Percentiles rank a stretch among this genome's conserved stretches.
Conservation (phyloP, 345 rosid genomes). For the Gossypium raimondii region DNA sequence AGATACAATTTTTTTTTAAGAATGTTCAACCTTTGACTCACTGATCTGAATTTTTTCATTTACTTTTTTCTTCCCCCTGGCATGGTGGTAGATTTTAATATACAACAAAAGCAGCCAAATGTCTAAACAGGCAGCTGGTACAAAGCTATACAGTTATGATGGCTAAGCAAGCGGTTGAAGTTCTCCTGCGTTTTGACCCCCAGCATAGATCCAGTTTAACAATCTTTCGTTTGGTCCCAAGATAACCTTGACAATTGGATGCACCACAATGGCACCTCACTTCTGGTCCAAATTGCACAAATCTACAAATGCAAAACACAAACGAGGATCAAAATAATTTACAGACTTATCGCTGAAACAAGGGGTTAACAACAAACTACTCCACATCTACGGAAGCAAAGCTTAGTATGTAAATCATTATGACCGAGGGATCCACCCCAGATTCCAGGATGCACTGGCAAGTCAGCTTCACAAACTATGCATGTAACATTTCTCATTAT, state of each 20-base stretch:
- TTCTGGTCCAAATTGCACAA: slow-evolving; percentile 91
- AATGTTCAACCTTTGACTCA: not conserved
- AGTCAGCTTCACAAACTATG: too few relatives aligned
- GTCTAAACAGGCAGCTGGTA: not conserved
- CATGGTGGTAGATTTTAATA: slow-evolving; percentile 4
- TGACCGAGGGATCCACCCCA: not conserved
- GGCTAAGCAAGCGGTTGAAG: slow-evolving; percentile 39
- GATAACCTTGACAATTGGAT: slow-evolving; percentile 67
- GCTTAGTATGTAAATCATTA: not conserved
- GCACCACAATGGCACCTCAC: slow-evolving; percentile 87
- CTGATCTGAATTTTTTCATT: not conserved
- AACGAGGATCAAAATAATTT: not conserved
- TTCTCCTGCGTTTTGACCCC: slow-evolving; percentile 89
- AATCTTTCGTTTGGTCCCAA: slow-evolving; percentile 68
- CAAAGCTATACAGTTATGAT: slow-evolving; percentile 28
- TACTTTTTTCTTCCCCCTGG: not conserved
- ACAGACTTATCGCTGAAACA: not conserved
- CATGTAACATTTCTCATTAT: too few relatives aligned
- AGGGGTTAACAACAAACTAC: not conserved
- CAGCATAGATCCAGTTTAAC: slow-evolving; percentile 50
- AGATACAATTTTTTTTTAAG: not conserved
- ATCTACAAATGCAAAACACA: slow-evolving; percentile 38
- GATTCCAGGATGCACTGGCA: too few relatives aligned
- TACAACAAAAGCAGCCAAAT: slow-evolving; percentile 12
- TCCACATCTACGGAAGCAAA: not conserved